A percentile compares a stretch with the other conserved stretches of the same genome.
phyloP scores from a whole-genome alignment of 306 rosid genomes.

The Luffa aegyptiaca region DNA sequence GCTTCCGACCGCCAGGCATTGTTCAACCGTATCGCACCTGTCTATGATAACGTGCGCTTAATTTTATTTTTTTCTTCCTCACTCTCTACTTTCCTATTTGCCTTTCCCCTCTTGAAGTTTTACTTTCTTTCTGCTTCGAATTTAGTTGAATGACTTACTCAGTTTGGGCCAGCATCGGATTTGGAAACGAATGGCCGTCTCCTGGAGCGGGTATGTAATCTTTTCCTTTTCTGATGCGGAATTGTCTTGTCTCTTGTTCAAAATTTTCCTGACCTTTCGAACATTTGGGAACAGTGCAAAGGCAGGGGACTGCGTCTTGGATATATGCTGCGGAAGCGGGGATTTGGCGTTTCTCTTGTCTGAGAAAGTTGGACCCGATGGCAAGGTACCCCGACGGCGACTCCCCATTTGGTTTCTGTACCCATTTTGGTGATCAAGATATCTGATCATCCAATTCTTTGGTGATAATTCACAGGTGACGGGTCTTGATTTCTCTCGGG shows the following conservation, averaged over 20 bases:
- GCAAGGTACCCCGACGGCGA: slow-evolving; percentile 27
- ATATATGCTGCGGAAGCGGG: slow-evolving; percentile 96
- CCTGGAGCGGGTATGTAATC: slow-evolving; percentile 55
- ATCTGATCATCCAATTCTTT: background rate
- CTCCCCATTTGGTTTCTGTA: background rate
- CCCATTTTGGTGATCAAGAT: background rate
- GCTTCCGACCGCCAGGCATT: slow-evolving; percentile 47
- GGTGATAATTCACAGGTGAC: slow-evolving; percentile 37
- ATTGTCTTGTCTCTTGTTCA: background rate
- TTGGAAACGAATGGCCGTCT: slow-evolving; percentile 88
- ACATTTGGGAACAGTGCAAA: slow-evolving; percentile 39
- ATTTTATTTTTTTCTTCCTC: background rate
- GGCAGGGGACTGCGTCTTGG: slow-evolving; percentile 58
- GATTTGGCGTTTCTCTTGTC: slow-evolving; percentile 72
- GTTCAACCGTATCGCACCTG: slow-evolving; percentile 81
- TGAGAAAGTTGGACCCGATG: slow-evolving; percentile 51
- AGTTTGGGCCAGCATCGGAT: slow-evolving; percentile 86
- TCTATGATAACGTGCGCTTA: slow-evolving; percentile 55
- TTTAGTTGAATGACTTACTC: slow-evolving; percentile 64
- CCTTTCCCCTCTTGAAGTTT: background rate
- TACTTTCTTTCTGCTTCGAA: background rate
- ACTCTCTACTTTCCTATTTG: background rate
- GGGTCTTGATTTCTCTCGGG: slow-evolving; percentile 58
- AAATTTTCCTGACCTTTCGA: background rate
- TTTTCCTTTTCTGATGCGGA: background rate